Evolutionary conservation across 2,329 filamentous ascomycete genomes (phyloP), one percentile per base, ranked within the genome.

Genomic region (Fusarium pseudoanthophilum): DNA sequence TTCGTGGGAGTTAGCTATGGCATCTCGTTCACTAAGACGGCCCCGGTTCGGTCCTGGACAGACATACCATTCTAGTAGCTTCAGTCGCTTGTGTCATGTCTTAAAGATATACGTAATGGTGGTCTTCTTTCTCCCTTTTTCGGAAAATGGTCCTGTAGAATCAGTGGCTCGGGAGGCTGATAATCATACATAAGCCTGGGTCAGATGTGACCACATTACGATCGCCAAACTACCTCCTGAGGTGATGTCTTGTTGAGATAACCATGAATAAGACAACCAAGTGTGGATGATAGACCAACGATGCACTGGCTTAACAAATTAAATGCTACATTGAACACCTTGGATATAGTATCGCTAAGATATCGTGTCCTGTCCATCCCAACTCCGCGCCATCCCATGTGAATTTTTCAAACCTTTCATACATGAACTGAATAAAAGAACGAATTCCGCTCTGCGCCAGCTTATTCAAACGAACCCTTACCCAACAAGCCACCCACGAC

Each of bases 401-500:
- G 20, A 46, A 40, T 40, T 6, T 28, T 39, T 28, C 24, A 55
- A 26, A 24, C 26, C 32, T 49, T 39, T 39, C 34, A 32, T 37
- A 40, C 60, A 34, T 71, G 66, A 56, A 55, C 45, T 48, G 26
- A 32, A 59, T 46, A 36, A 26, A 60, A 26, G 48, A 40, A 56
- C 18, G 24, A 75, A 75, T 69, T 55, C 69, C 70, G 39, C 62
- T 32, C 49, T 43, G 62, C 62, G 36, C 30, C n/a, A n/a, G 48
- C 32, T 76, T 73, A 83, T 72, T 80, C 81, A 79, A 84, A 84
- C 4, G 80, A 79, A 24, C 90, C 90, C 37, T 82, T 84, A 1
- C 87, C 88, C 81, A 92, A 86, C 70, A 92, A 76, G 2, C 88
- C 89, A 11, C 88, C 87, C 1, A 92, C 88, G 21, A 85, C 85